A percentile compares a stretch with the other conserved stretches of the same genome.
Conservation (phyloP, 2,329 filamentous ascomycete genomes). For the Aspergillus awamori region DNA sequence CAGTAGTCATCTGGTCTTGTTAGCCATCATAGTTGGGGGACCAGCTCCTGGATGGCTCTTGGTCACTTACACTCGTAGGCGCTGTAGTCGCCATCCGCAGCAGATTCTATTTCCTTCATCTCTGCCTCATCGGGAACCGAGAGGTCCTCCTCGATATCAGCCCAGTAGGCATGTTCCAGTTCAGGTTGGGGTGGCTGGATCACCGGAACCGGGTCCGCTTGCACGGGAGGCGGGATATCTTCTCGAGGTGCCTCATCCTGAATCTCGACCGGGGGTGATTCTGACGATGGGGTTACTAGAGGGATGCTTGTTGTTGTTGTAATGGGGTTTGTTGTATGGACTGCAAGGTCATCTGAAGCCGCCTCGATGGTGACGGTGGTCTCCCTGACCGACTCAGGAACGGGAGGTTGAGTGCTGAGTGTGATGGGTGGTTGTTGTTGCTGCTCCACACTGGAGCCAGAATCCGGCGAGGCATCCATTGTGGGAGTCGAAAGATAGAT, state of each 20-base stretch:
- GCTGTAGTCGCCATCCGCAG: conserved; percentile 52
- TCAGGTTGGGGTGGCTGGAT: conserved; percentile 26
- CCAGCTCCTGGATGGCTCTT: background rate
- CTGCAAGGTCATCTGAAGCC: conserved; percentile 16
- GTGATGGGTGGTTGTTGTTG: conserved; percentile 19
- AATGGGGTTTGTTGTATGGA: conserved; percentile 8
- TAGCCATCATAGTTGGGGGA: conserved; percentile 1
- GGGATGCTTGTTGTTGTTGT: background rate
- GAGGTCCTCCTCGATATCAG: conserved; percentile 59
- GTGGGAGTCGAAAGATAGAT: background rate
- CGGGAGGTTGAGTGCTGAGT: conserved; percentile 13
- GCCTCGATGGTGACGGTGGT: conserved; percentile 9
- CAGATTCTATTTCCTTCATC: conserved; percentile 58
- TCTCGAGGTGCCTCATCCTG: conserved; percentile 10
- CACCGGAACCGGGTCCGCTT: conserved; percentile 20
- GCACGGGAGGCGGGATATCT: conserved; percentile 15
- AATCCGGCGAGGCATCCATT: conserved; percentile 25
- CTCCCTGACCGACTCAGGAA: conserved; percentile 9
- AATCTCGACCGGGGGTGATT: conserved; percentile 11
- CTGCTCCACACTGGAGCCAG: conserved; percentile 19
- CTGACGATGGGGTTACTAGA: conserved; percentile 7
- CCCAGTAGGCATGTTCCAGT: conserved; percentile 52
- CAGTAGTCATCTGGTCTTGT: conserved; percentile 54
- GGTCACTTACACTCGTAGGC: conserved; percentile 54
- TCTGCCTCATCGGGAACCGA: conserved; percentile 60